Evolutionary conservation across 106 monocot genomes (phyloP).

Genomic region (Hemerocallis citrina): DNA sequence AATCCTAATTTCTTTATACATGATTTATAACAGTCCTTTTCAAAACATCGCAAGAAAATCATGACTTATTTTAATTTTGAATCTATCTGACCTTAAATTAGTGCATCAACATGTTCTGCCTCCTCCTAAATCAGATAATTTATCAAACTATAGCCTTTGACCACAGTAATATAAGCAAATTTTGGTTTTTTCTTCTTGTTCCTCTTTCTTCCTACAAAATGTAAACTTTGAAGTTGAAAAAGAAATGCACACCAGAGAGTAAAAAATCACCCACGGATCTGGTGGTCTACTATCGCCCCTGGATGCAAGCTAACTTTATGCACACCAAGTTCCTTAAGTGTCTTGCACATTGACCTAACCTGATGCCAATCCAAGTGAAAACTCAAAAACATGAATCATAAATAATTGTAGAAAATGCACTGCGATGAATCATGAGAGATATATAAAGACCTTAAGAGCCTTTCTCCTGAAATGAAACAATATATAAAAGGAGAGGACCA

Average conservation of each 20-base stretch:
- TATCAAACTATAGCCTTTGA: too few species aligned
- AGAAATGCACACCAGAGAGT: not conserved
- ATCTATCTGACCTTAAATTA: too few species aligned
- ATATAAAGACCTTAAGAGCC: slow-evolving; percentile 68
- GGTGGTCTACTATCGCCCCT: slow-evolving; percentile 62
- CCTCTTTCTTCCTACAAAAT: not conserved
- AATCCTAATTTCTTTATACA: too few species aligned
- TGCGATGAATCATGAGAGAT: too few species aligned
- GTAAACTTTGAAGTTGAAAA: not conserved
- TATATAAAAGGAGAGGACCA: slow-evolving; percentile 62
- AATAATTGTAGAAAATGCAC: too few species aligned
- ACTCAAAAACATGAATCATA: not conserved
- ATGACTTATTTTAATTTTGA: too few species aligned
- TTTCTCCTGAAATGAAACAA: slow-evolving; percentile 69
- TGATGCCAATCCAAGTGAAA: slow-evolving; percentile 9
- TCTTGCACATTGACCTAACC: slow-evolving; percentile 74
- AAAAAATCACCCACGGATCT: slow-evolving; percentile 61
- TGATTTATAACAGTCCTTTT: too few species aligned
- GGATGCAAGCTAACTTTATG: slow-evolving; percentile 87
- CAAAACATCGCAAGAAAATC: too few species aligned
- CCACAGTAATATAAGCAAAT: too few species aligned
- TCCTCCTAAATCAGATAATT: too few species aligned
- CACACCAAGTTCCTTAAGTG: slow-evolving; percentile 72
- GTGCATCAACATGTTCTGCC: too few species aligned
- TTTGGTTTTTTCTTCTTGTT: not conserved